A percentile compares a stretch with the other conserved stretches of the same genome.
Conservation (phyloP, 2,329 filamentous ascomycete species). For the Davidsoniella australis region DNA sequence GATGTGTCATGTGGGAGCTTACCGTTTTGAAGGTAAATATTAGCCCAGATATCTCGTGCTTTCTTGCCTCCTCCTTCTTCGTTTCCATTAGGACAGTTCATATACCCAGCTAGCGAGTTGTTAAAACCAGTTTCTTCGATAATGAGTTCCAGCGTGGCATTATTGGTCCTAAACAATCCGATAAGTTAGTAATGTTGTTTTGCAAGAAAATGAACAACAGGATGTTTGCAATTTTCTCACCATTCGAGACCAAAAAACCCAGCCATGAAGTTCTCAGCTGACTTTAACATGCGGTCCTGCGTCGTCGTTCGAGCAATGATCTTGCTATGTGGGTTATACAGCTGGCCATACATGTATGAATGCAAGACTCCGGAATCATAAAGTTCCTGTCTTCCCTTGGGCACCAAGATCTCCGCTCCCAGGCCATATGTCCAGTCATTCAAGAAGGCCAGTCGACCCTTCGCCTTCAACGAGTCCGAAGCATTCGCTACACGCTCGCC, state of each 20-base stretch:
- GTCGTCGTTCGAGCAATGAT: conserved; percentile 60
- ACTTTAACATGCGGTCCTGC: conserved; percentile 62
- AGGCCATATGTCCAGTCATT: conserved; percentile 53
- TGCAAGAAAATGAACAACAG: neutral
- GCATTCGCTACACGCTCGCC: conserved; percentile 40
- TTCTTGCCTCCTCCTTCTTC: conserved; percentile 33
- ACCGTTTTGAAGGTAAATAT: conserved; percentile 46
- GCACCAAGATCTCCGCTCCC: conserved; percentile 54
- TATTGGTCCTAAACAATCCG: conserved; percentile 34
- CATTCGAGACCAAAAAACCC: conserved; percentile 66
- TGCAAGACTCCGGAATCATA: conserved; percentile 52
- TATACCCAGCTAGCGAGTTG: conserved; percentile 52
- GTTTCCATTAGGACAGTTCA: conserved; percentile 46
- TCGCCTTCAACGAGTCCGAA: conserved; percentile 35
- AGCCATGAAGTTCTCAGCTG: conserved; percentile 60
- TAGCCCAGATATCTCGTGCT: conserved; percentile 41
- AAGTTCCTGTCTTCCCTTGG: conserved; percentile 54
- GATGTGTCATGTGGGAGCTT: conserved; percentile 5
- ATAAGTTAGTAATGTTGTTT: neutral
- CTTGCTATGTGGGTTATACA: conserved; percentile 57
- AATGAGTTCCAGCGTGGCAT: conserved; percentile 54
- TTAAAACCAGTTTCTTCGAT: conserved; percentile 49
- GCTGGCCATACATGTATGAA: conserved; percentile 52
- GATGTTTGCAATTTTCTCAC: conserved; percentile 17
- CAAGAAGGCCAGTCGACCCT: conserved; percentile 45